Evolutionary conservation across 2,329 filamentous ascomycete species (phyloP).

Genomic region (Colletotrichum eleusines): DNA sequence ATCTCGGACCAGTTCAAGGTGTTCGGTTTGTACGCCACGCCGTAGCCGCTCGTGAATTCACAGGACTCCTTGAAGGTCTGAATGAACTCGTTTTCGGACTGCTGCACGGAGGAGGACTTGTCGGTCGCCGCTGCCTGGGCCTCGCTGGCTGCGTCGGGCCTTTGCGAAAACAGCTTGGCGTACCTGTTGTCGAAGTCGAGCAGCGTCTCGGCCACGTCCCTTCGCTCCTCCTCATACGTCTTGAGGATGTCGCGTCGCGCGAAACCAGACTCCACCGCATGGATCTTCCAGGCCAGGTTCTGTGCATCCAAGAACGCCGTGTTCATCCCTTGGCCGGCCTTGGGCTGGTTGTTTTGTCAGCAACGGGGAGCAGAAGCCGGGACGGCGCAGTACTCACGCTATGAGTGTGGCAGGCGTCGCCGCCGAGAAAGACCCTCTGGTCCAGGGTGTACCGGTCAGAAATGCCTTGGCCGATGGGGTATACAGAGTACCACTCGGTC

Average conservation of each 20-base stretch:
- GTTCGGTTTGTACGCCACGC: slow-evolving; percentile 87
- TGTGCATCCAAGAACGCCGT: slow-evolving; percentile 84
- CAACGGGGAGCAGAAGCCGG: background rate
- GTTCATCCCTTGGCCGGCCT: slow-evolving; percentile 85
- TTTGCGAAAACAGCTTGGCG: slow-evolving; percentile 88
- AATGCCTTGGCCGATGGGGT: slow-evolving; percentile 81
- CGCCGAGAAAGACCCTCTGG: slow-evolving; percentile 78
- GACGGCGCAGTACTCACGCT: slow-evolving; percentile 63
- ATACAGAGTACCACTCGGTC: slow-evolving; percentile 81
- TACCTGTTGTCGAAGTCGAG: slow-evolving; percentile 91
- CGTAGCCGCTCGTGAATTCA: slow-evolving; percentile 93
- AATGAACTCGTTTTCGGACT: slow-evolving; percentile 82
- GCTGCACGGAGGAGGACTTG: slow-evolving; percentile 45
- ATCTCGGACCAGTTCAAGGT: slow-evolving; percentile 83
- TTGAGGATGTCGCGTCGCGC: slow-evolving; percentile 79
- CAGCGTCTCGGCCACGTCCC: slow-evolving; percentile 84
- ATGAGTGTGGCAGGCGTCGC: slow-evolving; percentile 84
- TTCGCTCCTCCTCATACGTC: slow-evolving; percentile 90
- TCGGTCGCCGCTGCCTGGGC: slow-evolving; percentile 75
- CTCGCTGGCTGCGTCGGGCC: slow-evolving; percentile 78
- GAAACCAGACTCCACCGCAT: slow-evolving; percentile 87
- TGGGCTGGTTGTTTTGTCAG: slow-evolving; percentile 64
- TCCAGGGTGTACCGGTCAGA: slow-evolving; percentile 76
- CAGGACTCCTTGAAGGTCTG: slow-evolving; percentile 91
- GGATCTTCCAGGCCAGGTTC: slow-evolving; percentile 97